A percentile compares a stretch with the other conserved stretches of the same genome.
Evolutionary conservation across 768 basidiomycete species (phyloP).

Genomic region (Tulasnella calospora): DNA sequence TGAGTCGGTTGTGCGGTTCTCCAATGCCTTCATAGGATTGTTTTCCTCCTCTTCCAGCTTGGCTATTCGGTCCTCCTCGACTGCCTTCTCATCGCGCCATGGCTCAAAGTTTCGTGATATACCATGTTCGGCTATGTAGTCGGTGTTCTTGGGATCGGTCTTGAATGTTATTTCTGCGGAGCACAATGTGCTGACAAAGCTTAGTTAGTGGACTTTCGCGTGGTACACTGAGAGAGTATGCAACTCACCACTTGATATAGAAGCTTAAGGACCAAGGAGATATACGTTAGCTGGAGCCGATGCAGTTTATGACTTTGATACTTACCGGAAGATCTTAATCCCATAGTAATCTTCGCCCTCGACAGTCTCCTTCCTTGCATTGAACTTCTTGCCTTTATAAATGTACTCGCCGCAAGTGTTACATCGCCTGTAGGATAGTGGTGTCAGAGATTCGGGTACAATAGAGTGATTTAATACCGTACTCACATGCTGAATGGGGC

Average conservation of each 20-base stretch:
- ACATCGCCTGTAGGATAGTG: constrained; percentile 56
- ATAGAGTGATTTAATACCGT: not conserved
- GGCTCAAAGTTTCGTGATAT: constrained; percentile 98
- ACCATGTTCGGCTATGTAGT: constrained; percentile 90
- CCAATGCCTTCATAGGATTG: constrained; percentile 94
- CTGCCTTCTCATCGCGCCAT: constrained; percentile 79
- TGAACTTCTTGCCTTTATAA: constrained; percentile 99
- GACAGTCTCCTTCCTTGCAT: constrained; percentile 96
- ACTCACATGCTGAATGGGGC: constrained; percentile 95
- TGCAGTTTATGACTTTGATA: not conserved
- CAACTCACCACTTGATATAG: constrained; percentile 78
- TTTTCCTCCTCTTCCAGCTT: constrained; percentile 89
- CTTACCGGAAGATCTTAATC: constrained; percentile 80
- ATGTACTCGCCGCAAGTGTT: constrained; percentile 98
- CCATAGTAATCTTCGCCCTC: constrained; percentile 97
- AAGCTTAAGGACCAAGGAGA: constrained; percentile 39
- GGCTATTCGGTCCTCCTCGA: constrained; percentile 75
- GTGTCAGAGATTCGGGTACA: not conserved
- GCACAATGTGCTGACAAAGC: constrained; percentile 70
- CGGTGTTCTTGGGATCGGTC: constrained; percentile 97
- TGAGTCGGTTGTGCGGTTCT: constrained; percentile 86
- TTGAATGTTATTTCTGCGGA: constrained; percentile 99
- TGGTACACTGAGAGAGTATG: not conserved
- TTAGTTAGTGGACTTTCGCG: not conserved
- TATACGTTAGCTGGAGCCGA: not conserved